A percentile compares a stretch with the other conserved stretches of the same genome.
Conservation (phyloP, 2,329 filamentous ascomycete species). For the Aureobasidium subglaciale region DNA sequence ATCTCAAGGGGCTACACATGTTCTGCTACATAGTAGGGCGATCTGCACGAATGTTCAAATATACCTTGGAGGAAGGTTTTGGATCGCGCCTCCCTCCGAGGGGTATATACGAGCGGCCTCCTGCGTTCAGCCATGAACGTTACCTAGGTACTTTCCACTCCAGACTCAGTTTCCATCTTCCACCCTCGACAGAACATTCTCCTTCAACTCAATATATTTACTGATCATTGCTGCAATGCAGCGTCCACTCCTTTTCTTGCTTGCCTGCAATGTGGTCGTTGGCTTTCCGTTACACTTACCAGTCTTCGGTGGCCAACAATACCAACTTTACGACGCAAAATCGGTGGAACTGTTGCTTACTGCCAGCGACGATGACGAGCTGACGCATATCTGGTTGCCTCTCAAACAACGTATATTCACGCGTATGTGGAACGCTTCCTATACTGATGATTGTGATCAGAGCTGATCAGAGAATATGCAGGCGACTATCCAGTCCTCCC, state of each 20-base stretch:
- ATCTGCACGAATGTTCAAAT: not conserved
- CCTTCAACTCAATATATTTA: not conserved
- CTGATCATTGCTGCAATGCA: not conserved
- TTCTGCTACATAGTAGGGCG: not conserved
- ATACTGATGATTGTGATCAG: not conserved
- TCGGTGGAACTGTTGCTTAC: conserved; percentile 27
- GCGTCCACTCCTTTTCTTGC: conserved; percentile 2
- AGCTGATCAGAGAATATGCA: conserved; percentile 9
- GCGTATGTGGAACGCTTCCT: conserved; percentile 19
- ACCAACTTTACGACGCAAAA: no score
- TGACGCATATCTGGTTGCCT: conserved; percentile 27
- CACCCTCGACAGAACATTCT: not conserved
- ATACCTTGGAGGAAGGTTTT: conserved; percentile 6
- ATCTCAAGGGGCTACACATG: not conserved
- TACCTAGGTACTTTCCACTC: no score
- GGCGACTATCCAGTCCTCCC: conserved; percentile 25
- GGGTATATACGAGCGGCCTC: not conserved
- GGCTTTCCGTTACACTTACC: not conserved
- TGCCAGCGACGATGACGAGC: conserved; percentile 17
- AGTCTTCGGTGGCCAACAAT: not conserved
- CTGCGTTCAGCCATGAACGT: not conserved
- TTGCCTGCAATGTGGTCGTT: not conserved
- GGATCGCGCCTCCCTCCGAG: not conserved
- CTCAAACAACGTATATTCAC: conserved; percentile 23
- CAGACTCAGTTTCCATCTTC: no score